Evolutionary conservation across 805 yeast species (phyloP), one percentile per base, ranked within the genome.

Genomic region (Metschnikowia henanensis): DNA sequence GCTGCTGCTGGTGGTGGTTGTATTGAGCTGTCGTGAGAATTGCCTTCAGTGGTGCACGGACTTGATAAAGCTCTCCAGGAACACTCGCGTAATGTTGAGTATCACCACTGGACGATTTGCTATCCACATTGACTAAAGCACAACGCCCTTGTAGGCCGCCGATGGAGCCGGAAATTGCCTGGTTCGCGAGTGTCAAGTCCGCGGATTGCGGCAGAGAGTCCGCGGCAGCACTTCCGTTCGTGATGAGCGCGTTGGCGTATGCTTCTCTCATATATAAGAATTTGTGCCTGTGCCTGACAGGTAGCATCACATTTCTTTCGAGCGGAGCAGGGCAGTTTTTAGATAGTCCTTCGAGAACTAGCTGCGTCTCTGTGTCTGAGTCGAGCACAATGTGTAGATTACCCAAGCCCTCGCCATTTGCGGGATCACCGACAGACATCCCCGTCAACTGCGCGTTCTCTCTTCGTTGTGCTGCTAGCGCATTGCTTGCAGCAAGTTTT

Each of bases 351-450:
- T 87, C 90, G 58, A 94, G 68, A 3, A 94, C 97, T 51, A 85
- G 87, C 37, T 87, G 89, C 2, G 96, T 88, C 57, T 94, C 99
- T 58, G 90, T 96, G 59, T 91, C 96, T 6, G 95, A 92, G 52
- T 87, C 89, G 26, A 85, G 66, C 3, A 80, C 79, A 64, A 59
- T 76, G 52, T 55, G 56, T 63, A 60, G 51, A 13, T 75, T 76
- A 17, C 54, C 51, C 26, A 58, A 58, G 6, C 43, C 41, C 23
- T 60, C 59, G 10, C 48, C 55, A 7, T 48, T 59, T 28, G 37
- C 43, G 6, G 44, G 32, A 21, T 47, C 46, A 13, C 59, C 61
- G 13, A 54, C 53, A 3, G 49, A 49, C 42, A 52, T 42, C 2
- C 63, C 66, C 19, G 66, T 54, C 44, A 67, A 68, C 34, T 64